Evolutionary conservation across 2,329 filamentous ascomycete species (phyloP).

Genomic region (Calonectria multiphialidica): DNA sequence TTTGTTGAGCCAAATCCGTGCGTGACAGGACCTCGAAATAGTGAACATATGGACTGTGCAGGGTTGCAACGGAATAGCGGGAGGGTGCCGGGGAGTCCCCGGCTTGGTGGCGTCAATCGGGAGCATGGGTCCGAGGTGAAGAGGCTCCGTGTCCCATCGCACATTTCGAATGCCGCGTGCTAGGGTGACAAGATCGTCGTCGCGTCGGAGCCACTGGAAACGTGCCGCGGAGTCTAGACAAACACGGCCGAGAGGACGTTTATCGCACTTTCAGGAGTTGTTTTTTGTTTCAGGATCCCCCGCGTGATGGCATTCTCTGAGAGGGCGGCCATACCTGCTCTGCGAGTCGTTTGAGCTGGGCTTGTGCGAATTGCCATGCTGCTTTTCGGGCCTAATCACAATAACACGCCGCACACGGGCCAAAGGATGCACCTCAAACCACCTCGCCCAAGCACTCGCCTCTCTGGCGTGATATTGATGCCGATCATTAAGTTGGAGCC

Average conservation of each 20-base stretch:
- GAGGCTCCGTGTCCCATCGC: background rate
- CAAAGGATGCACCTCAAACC: background rate
- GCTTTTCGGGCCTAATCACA: background rate
- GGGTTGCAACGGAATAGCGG: background rate
- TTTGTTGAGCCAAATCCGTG: background rate
- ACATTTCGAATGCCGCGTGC: background rate
- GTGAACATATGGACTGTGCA: slow-evolving; percentile 5
- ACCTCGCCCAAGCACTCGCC: background rate
- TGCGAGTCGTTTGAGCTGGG: background rate
- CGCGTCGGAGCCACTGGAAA: background rate
- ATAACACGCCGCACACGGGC: background rate
- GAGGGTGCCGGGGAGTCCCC: background rate
- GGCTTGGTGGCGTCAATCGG: background rate
- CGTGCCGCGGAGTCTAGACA: background rate
- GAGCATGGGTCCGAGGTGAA: background rate
- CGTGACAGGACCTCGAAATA: background rate
- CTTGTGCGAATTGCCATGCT: background rate
- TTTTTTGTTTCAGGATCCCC: background rate
- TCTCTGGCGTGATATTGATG: background rate
- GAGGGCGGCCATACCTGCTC: background rate
- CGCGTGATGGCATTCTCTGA: background rate
- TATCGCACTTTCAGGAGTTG: background rate
- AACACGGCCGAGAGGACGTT: background rate
- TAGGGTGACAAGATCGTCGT: background rate
- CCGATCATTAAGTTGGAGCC: background rate